Percentiles rank a stretch among this genome's conserved stretches.
These are phyloP conservation scores for Teunomyces gatunensis DNA, from an alignment of 805 yeast genomes.

Conservation along the genomic window DNA sequence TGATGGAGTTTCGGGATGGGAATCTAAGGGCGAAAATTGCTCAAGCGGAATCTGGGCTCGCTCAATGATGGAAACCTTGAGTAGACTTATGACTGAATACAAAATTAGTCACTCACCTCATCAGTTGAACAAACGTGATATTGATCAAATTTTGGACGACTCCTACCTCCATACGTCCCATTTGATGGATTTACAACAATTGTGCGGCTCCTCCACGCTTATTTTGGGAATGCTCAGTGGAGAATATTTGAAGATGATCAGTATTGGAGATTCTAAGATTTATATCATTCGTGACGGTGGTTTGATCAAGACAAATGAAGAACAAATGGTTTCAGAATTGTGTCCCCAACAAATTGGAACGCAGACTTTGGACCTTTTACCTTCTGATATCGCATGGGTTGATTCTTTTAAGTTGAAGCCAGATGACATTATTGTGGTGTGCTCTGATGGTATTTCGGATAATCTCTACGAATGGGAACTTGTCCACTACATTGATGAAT, in stretches of 20 bases:
- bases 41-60: slow-evolving; percentile 54
- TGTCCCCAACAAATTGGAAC: slow-evolving; percentile 60
- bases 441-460: slow-evolving; percentile 56
- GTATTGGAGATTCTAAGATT: slow-evolving; percentile 52
- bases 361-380: slow-evolving; percentile 39
- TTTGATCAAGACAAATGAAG: slow-evolving; percentile 42
- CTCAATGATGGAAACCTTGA: slow-evolving; percentile 49
- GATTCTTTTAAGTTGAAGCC: slow-evolving; percentile 37
- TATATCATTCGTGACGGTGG: slow-evolving; percentile 48
- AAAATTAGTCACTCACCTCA: slow-evolving; percentile 37
- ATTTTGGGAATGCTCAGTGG: slow-evolving; percentile 48
- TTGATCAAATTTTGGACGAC: slow-evolving; percentile 44
- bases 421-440: slow-evolving; percentile 44
- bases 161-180: slow-evolving; percentile 48
- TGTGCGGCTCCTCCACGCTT: slow-evolving; percentile 51
- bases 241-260: slow-evolving; percentile 43
- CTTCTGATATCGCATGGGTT: slow-evolving; percentile 49
- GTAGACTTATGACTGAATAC: slow-evolving; percentile 45
- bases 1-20: slow-evolving; percentile 60
- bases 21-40: slow-evolving; percentile 37
- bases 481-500: slow-evolving; percentile 33
- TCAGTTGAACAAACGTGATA: slow-evolving; percentile 39
- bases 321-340: slow-evolving; percentile 43
- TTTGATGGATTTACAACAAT: slow-evolving; percentile 47
- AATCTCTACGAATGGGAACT: slow-evolving; percentile 51